phyloP scores from a whole-genome alignment of 2,329 filamentous ascomycete species.

The Aphanocladium album region DNA sequence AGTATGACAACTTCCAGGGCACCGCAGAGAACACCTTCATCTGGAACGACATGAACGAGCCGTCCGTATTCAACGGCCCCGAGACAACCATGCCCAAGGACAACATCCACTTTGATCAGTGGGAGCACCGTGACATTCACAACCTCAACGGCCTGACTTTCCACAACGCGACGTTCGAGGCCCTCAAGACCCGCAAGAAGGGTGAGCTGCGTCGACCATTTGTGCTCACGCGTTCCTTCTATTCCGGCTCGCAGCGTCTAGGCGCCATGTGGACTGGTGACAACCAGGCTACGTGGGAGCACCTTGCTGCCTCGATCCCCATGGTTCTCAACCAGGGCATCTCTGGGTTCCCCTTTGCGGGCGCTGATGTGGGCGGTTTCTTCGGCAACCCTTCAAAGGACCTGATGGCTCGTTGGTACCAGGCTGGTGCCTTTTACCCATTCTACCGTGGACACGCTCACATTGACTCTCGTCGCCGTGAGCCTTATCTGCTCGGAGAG shows the following conservation, averaged over 20 bases:
- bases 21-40: slow-evolving; percentile 83
- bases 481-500: slow-evolving; percentile 83
- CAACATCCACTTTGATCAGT: slow-evolving; percentile 83
- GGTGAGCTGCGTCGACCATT: slow-evolving; percentile 84
- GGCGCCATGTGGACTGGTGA: slow-evolving; percentile 99
- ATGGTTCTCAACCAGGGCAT: slow-evolving; percentile 95
- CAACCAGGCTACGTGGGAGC: slow-evolving; percentile 89
- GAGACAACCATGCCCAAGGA: slow-evolving; percentile 99
- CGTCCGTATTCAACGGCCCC: slow-evolving; percentile 96
- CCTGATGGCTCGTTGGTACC: slow-evolving; percentile 90
- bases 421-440: slow-evolving; percentile 92
- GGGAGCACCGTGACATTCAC: slow-evolving; percentile 96
- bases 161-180: slow-evolving; percentile 88
- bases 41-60: slow-evolving; percentile 99
- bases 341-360: slow-evolving; percentile 86
- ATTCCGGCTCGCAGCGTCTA: slow-evolving; percentile 79
- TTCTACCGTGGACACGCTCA: slow-evolving; percentile 98
- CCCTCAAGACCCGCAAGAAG: slow-evolving; percentile 76
- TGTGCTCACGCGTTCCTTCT: slow-evolving; percentile 88
- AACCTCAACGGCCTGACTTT: slow-evolving; percentile 95
- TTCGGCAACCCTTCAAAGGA: slow-evolving; percentile 96
- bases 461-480: slow-evolving; percentile 89
- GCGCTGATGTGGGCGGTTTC: slow-evolving; percentile 95
- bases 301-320: slow-evolving; percentile 81
- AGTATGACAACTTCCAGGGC: slow-evolving; percentile 82